Conservation (phyloP, 2,329 filamentous ascomycete genomes). For the Fusarium veterinarium region DNA sequence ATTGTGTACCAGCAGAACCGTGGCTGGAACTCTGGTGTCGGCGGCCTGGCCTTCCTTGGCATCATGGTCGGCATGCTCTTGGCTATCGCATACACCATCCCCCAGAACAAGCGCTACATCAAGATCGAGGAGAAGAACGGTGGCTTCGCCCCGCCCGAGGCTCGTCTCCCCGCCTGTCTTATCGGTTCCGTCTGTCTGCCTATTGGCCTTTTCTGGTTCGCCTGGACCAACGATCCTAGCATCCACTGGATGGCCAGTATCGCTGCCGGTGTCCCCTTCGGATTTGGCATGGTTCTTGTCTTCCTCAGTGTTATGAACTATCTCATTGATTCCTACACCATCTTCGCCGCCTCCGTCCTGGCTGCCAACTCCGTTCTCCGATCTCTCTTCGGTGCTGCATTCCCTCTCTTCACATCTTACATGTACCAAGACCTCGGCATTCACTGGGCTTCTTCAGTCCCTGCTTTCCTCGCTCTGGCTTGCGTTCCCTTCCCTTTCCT, state of each 20-base stretch:
- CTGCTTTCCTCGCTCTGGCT: constrained; percentile 32
- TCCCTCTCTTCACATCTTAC: constrained; percentile 34
- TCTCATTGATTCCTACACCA: constrained; percentile 38
- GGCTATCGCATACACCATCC: constrained; percentile 32
- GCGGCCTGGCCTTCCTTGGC: constrained; percentile 34
- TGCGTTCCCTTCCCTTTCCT: constrained; percentile 40
- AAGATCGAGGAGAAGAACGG: constrained; percentile 31
- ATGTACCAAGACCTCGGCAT: constrained; percentile 37
- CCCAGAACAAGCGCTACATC: constrained; percentile 34
- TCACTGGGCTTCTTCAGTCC: constrained; percentile 36
- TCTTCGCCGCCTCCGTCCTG: constrained; percentile 35
- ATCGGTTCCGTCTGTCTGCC: constrained; percentile 26
- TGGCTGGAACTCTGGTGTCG: constrained; percentile 34
- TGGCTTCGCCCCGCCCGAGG: constrained; percentile 34
- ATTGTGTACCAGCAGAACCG: constrained; percentile 70
- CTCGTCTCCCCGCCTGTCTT: constrained; percentile 30
- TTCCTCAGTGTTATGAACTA: constrained; percentile 41
- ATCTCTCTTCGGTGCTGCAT: constrained; percentile 36
- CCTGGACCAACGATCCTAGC: constrained; percentile 65
- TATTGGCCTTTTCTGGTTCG: constrained; percentile 66
- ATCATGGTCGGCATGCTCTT: constrained; percentile 39
- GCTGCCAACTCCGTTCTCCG: constrained; percentile 35
- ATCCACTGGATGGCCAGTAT: constrained; percentile 65
- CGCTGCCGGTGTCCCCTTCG: constrained; percentile 56
- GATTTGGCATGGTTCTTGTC: constrained; percentile 65